phyloP scores from a whole-genome alignment of 2,329 filamentous ascomycete genomes.

The Venturia carpophila region DNA sequence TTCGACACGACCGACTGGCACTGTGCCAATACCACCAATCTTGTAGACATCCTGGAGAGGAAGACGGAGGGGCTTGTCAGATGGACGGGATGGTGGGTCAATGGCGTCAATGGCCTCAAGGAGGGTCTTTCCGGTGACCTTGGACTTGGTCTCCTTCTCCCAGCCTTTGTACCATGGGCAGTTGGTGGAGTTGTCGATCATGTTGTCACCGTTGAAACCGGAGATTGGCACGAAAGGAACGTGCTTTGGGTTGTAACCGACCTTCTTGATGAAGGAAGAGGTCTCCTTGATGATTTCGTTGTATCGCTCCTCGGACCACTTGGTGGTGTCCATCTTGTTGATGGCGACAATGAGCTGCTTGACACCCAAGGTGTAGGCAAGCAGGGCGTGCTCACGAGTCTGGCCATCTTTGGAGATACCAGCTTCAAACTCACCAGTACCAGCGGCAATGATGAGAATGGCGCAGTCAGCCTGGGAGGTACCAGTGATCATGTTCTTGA shows the following conservation, averaged over 20 bases:
- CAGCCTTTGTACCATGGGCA: constrained; percentile 99
- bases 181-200: constrained; percentile 84
- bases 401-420: constrained; percentile 99
- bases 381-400: constrained; percentile 99
- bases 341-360: constrained; percentile 99
- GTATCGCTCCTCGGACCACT: constrained; percentile 95
- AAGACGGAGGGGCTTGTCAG: constrained; percentile 99
- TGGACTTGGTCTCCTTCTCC: constrained; percentile 96
- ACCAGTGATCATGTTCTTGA: constrained; percentile 99
- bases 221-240: constrained; percentile 99
- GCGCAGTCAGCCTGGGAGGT: constrained; percentile 99
- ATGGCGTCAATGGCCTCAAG: constrained; percentile 98
- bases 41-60: constrained; percentile 99
- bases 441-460: constrained; percentile 99
- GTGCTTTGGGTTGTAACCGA: constrained; percentile 99
- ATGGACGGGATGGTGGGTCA: constrained; percentile 83
- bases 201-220: constrained; percentile 99
- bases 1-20: constrained; percentile 99
- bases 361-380: constrained; percentile 99
- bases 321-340: constrained; percentile 99
- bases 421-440: constrained; percentile 99
- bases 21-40: constrained; percentile 99
- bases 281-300: constrained; percentile 99
- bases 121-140: constrained; percentile 90
- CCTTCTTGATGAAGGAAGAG: constrained; percentile 99